Evolutionary conservation across 129 eudicot genomes (phyloP).

Genomic region (Tagetes erecta): DNA sequence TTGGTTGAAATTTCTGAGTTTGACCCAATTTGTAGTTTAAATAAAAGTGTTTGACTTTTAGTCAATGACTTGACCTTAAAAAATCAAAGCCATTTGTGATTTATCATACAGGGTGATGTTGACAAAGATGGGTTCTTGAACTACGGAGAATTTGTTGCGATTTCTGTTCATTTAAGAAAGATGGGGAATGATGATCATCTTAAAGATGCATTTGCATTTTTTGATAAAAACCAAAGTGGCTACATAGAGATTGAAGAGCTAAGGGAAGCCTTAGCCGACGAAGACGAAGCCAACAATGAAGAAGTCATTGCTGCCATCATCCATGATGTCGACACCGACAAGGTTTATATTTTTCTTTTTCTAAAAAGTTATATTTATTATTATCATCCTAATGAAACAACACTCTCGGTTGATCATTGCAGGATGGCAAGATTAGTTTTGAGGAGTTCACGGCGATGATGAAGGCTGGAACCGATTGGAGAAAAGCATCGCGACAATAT

Average conservation of each 20-base stretch:
- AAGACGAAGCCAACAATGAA: slow-evolving; percentile 61
- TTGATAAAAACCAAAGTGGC: slow-evolving; percentile 74
- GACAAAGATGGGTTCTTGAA: slow-evolving; percentile 83
- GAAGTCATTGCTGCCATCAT: slow-evolving; percentile 89
- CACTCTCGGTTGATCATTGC: slow-evolving; percentile 22
- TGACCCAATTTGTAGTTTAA: neutral
- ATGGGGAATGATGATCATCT: slow-evolving; percentile 94
- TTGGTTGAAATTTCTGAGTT: neutral
- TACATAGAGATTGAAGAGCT: slow-evolving; percentile 89
- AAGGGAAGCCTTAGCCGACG: slow-evolving; percentile 79
- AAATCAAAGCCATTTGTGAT: neutral
- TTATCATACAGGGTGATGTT: slow-evolving; percentile 75
- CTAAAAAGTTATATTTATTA: neutral
- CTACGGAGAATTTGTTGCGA: slow-evolving; percentile 82
- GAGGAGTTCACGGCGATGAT: slow-evolving; percentile 92
- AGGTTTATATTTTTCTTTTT: slow-evolving; percentile 39
- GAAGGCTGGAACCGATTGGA: slow-evolving; percentile 98
- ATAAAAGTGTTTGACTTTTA: neutral
- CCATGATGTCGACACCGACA: slow-evolving; percentile 93
- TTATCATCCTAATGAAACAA: neutral
- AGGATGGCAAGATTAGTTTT: slow-evolving; percentile 88
- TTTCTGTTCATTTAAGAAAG: slow-evolving; percentile 77
- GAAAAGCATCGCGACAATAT: slow-evolving; percentile 94
- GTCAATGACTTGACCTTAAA: neutral
- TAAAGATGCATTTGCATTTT: slow-evolving; percentile 77